Evolutionary conservation across 345 rosid species (phyloP).

Genomic region (Euphorbia peplus): DNA sequence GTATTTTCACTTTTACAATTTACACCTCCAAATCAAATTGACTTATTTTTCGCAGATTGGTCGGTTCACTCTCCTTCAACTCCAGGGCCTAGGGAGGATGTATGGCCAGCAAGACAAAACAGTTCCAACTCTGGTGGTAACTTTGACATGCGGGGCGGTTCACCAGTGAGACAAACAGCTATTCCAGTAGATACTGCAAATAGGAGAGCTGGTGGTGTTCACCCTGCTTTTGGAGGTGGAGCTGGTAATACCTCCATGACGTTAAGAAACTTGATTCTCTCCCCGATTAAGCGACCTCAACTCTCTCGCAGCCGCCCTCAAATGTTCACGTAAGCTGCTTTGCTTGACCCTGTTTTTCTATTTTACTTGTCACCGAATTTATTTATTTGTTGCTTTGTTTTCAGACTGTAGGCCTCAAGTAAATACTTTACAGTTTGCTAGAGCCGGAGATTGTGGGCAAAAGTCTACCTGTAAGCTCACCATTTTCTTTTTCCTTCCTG

Average conservation of each 20-base stretch:
- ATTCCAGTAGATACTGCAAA: constrained; percentile 57
- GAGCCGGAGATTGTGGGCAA: background rate
- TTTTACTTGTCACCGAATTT: background rate
- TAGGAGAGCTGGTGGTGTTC: constrained; percentile 46
- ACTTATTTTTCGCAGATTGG: constrained; percentile 88
- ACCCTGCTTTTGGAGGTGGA: constrained; percentile 47
- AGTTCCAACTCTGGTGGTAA: constrained; percentile 73
- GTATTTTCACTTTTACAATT: constrained; percentile 31
- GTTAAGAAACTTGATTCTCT: constrained; percentile 77
- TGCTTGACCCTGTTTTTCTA: background rate
- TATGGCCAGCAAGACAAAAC: constrained; percentile 86
- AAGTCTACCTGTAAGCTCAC: background rate
- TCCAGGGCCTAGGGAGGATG: constrained; percentile 91
- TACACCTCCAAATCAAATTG: constrained; percentile 55
- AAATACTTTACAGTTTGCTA: background rate
- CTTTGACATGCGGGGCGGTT: constrained; percentile 57
- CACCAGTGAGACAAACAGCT: constrained; percentile 53
- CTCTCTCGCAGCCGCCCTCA: constrained; percentile 69
- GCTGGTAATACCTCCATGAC: constrained; percentile 65
- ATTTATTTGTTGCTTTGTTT: background rate
- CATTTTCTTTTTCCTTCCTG: background rate
- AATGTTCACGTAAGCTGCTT: constrained; percentile 62
- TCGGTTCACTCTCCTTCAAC: constrained; percentile 75
- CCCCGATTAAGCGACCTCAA: constrained; percentile 94
- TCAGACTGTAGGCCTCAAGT: constrained; percentile 9